Conservation (phyloP, 2,329 filamentous ascomycete species). For the Colletotrichum eleusines region DNA sequence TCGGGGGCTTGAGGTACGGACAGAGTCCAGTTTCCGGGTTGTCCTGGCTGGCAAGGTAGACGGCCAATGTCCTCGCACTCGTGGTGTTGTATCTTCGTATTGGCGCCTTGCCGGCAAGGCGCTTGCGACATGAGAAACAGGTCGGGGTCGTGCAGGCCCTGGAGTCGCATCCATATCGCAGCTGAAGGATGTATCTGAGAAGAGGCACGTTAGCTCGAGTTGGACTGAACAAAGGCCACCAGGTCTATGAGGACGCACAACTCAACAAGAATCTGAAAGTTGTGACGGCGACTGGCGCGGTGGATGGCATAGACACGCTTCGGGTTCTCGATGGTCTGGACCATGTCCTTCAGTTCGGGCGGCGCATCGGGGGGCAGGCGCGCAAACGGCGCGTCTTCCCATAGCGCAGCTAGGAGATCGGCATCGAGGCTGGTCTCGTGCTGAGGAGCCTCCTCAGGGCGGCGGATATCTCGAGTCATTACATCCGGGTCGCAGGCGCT, state of each 20-base stretch:
- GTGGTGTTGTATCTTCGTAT: conserved; percentile 83
- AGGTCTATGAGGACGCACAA: conserved; percentile 60
- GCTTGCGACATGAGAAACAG: conserved; percentile 82
- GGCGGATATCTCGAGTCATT: conserved; percentile 63
- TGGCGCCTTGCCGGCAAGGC: conserved; percentile 74
- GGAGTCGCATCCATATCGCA: conserved; percentile 83
- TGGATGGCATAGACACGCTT: conserved; percentile 71
- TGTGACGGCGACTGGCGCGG: conserved; percentile 70
- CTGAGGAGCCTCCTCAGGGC: conserved; percentile 51
- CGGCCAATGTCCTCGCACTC: conserved; percentile 84
- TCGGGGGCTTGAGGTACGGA: conserved; percentile 58
- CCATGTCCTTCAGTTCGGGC: conserved; percentile 64
- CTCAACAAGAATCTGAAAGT: conserved; percentile 76
- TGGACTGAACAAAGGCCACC: conserved; percentile 15
- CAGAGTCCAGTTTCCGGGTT: conserved; percentile 80
- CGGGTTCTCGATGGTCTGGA: conserved; percentile 72
- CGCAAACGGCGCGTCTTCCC: conserved; percentile 69
- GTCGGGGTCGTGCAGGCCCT: conserved; percentile 78
- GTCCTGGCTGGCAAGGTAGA: conserved; percentile 84
- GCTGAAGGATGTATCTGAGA: conserved; percentile 79
- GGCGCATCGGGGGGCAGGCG: conserved; percentile 72
- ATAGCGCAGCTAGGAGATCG: conserved; percentile 68
- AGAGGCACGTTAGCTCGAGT: conserved; percentile 41
- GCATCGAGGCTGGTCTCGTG: conserved; percentile 53
- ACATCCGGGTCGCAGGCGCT: conserved; percentile 50